These are phyloP conservation scores for Asterophora parasitica DNA, from an alignment of 768 basidiomycete genomes.

Conservation along the genomic window DNA sequence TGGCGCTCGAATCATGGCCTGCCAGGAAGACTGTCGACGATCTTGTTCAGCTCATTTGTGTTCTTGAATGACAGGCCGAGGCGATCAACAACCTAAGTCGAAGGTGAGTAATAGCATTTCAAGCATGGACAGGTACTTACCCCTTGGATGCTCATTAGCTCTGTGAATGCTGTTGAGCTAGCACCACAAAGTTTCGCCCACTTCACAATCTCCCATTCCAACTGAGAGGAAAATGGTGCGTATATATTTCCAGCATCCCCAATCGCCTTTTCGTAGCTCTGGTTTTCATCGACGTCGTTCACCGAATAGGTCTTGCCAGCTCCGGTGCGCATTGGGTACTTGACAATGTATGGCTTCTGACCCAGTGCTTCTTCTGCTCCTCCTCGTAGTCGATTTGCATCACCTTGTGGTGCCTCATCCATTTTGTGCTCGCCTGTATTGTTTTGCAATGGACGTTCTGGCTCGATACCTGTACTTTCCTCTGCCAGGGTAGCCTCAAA, in stretches of 20 bases:
- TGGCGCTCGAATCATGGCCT: conserved; percentile 20
- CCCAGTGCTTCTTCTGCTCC: conserved; percentile 1
- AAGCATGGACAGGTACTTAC: too few relatives aligned
- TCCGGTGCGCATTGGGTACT: neutral
- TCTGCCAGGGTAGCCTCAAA: too few relatives aligned
- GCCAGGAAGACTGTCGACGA: conserved; percentile 24
- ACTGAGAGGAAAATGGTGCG: conserved; percentile 28
- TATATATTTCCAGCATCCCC: conserved; percentile 10
- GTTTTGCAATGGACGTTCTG: too few relatives aligned
- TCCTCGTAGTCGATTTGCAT: neutral
- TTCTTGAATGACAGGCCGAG: conserved; percentile 25
- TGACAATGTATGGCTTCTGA: conserved; percentile 4
- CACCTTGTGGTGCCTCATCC: too few relatives aligned
- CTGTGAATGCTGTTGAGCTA: conserved; percentile 32
- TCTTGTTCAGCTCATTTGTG: conserved; percentile 22
- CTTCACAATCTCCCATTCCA: conserved; percentile 35
- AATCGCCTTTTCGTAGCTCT: neutral
- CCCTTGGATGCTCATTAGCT: conserved; percentile 34
- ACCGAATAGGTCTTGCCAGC: conserved; percentile 3
- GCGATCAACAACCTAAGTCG: conserved; percentile 23
- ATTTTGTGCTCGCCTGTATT: too few relatives aligned
- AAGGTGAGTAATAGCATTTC: conserved; percentile 7
- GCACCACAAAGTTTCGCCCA: conserved; percentile 35
- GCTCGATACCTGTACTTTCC: too few relatives aligned
- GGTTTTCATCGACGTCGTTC: neutral